Conservation (phyloP, 2,329 filamentous ascomycete genomes). For the Claviceps cyperi region DNA sequence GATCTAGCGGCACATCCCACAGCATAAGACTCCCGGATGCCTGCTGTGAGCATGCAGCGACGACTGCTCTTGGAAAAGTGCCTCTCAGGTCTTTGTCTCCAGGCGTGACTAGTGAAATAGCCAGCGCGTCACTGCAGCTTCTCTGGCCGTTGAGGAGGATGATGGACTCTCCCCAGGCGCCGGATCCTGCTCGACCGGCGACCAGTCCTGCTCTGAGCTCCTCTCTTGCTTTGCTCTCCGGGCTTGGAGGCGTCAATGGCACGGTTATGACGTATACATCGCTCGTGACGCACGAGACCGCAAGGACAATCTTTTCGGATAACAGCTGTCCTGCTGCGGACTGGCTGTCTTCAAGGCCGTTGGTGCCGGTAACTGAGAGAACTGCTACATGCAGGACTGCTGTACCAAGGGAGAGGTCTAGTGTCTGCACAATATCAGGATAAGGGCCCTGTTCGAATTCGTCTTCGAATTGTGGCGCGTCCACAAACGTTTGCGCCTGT, state of each 20-base stretch:
- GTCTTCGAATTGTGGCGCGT: slow-evolving; percentile 46
- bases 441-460: slow-evolving; percentile 33
- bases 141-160: slow-evolving; percentile 38
- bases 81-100: slow-evolving; percentile 24
- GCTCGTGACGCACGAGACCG: slow-evolving; percentile 42
- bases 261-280: slow-evolving; percentile 43
- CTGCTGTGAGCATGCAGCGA: slow-evolving; percentile 45
- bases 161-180: slow-evolving; percentile 49
- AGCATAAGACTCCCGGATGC: slow-evolving; percentile 43
- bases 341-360: slow-evolving; percentile 31
- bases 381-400: slow-evolving; percentile 42
- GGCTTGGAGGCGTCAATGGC: slow-evolving; percentile 46
- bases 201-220: slow-evolving; percentile 37
- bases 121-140: slow-evolving; percentile 38
- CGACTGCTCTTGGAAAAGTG: slow-evolving; percentile 30
- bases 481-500: slow-evolving; percentile 24
- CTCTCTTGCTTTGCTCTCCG: slow-evolving; percentile 40
- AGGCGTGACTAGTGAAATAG: slow-evolving; percentile 36
- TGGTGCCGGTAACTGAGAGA: slow-evolving; percentile 29
- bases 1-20: slow-evolving; percentile 41
- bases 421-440: slow-evolving; percentile 41
- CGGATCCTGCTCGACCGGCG: slow-evolving; percentile 40
- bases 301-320: slow-evolving; percentile 45
- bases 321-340: slow-evolving; percentile 33
- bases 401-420: slow-evolving; percentile 45